A percentile compares a stretch with the other conserved stretches of the same genome.
phyloP scores from a whole-genome alignment of 2,329 filamentous ascomycete species.

The Ophiostoma ips region DNA sequence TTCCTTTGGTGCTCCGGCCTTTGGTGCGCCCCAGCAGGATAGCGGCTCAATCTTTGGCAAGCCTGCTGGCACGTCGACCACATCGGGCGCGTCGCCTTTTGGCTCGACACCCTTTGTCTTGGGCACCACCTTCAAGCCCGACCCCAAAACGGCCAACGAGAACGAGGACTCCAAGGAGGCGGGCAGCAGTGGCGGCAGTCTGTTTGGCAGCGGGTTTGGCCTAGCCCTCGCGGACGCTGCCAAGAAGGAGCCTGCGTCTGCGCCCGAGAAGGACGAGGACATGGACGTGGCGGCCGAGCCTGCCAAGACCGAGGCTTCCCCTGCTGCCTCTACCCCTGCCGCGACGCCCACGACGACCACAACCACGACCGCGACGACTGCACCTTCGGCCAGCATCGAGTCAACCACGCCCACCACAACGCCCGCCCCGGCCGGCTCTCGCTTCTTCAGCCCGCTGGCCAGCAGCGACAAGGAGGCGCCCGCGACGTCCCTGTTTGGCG shows the following conservation, averaged over 20 bases:
- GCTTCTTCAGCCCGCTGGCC: slow-evolving; percentile 13
- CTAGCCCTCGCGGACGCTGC: slow-evolving; percentile 32
- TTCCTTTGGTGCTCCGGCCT: slow-evolving; percentile 8
- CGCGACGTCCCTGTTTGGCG: slow-evolving; percentile 9
- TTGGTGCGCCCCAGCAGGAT: background rate
- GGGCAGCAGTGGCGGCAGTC: slow-evolving; percentile 14
- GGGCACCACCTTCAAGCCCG: slow-evolving; percentile 51
- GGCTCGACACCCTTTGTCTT: slow-evolving; percentile 51
- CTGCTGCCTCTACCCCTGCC: background rate
- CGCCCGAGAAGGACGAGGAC: slow-evolving; percentile 32
- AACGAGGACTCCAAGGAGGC: slow-evolving; percentile 35
- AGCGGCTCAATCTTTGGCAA: slow-evolving; percentile 24
- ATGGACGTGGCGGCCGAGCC: slow-evolving; percentile 28
- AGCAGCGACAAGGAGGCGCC: background rate
- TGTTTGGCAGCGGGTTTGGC: slow-evolving; percentile 50
- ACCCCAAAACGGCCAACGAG: slow-evolving; percentile 47
- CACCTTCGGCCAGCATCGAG: slow-evolving; percentile 10
- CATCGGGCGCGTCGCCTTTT: slow-evolving; percentile 22
- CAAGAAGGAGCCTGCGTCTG: background rate
- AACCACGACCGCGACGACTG: too few relatives aligned
- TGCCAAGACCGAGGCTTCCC: background rate
- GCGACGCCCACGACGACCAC: too few relatives aligned
- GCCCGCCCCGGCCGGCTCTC: slow-evolving; percentile 14
- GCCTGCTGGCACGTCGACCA: slow-evolving; percentile 16
- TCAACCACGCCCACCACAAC: slow-evolving; percentile 16